phyloP scores from a whole-genome alignment of 2,329 filamentous ascomycete genomes.

The Lachnellula occidentalis region DNA sequence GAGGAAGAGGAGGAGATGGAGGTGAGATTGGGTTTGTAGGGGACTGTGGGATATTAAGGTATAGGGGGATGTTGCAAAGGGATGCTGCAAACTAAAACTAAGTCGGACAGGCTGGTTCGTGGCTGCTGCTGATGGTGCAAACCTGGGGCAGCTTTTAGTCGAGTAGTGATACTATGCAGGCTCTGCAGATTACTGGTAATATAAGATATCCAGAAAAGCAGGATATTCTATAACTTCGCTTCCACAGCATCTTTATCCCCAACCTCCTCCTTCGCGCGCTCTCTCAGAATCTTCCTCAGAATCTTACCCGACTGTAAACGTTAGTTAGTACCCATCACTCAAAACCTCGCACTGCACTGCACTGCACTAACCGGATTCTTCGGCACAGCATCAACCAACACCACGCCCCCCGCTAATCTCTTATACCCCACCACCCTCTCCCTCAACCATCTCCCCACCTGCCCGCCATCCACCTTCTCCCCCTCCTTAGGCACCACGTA shows the following conservation, averaged over 20 bases:
- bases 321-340: background rate
- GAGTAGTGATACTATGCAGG: no score
- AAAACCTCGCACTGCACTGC: background rate
- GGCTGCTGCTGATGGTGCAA: no score
- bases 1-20: no score
- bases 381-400: constrained; percentile 60
- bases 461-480: constrained; percentile 30
- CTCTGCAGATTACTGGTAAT: no score
- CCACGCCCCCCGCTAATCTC: constrained; percentile 62
- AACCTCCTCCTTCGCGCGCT: constrained; percentile 32
- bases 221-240: constrained; percentile 20
- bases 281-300: constrained; percentile 40
- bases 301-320: constrained; percentile 40
- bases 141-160: no score
- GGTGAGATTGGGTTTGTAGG: no score
- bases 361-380: constrained; percentile 51
- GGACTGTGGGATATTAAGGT: no score
- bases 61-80: no score
- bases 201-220: no score
- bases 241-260: constrained; percentile 11
- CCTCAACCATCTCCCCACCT: constrained; percentile 53
- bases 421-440: constrained; percentile 59
- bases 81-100: no score
- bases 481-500: constrained; percentile 45
- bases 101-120: no score